Conservation (phyloP, 2,329 filamentous ascomycete genomes). For the Epichloe hybrida region DNA sequence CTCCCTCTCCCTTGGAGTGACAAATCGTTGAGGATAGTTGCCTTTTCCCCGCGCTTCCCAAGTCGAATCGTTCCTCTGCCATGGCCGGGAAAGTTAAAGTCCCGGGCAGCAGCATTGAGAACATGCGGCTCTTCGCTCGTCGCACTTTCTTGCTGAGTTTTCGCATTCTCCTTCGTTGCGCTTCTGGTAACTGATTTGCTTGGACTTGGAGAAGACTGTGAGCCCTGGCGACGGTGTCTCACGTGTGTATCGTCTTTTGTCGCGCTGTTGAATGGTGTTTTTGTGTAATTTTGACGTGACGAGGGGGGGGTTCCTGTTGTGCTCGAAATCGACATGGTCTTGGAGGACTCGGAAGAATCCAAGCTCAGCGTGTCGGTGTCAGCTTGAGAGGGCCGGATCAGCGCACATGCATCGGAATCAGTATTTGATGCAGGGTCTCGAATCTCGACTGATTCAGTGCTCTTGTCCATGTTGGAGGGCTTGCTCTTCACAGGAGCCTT, state of each 20-base stretch:
- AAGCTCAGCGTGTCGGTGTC: neutral
- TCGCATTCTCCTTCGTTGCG: neutral
- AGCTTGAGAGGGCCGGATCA: too few species aligned
- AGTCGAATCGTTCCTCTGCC: slow-evolving; percentile 1
- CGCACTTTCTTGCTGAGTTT: neutral
- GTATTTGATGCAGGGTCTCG: neutral
- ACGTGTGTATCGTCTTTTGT: neutral
- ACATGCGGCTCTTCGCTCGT: neutral
- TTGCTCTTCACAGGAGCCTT: neutral
- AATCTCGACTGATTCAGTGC: neutral
- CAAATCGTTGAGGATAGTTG: neutral
- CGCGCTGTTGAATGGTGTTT: neutral
- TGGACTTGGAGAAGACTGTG: neutral
- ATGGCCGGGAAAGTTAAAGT: neutral
- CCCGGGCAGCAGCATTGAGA: neutral
- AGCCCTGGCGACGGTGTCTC: neutral
- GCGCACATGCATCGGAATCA: neutral
- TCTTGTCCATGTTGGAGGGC: neutral
- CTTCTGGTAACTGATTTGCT: neutral
- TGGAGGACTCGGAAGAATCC: neutral
- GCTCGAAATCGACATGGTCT: slow-evolving; percentile 1
- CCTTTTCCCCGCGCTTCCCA: neutral
- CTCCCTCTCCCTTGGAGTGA: neutral
- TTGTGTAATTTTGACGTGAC: neutral
- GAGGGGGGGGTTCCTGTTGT: neutral